Evolutionary conservation across 106 monocot genomes (phyloP), one percentile per base, ranked within the genome.

Genomic region (Cymbidium sinense): DNA sequence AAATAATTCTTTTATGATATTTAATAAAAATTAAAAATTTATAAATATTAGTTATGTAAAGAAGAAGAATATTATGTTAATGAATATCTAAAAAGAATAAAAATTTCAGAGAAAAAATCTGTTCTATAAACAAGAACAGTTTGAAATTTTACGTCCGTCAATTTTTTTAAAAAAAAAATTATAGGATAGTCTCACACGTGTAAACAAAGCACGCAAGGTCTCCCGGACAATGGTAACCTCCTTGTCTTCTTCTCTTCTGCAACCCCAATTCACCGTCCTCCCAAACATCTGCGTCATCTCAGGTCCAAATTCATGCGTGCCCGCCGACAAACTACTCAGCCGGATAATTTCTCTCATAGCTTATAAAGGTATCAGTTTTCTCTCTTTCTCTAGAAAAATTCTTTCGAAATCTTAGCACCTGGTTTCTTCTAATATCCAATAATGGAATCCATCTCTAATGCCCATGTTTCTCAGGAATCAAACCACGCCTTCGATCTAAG

Each of bases 401-500:
- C 39, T n/a, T 47, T 58, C 37, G 71, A 35, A 67, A 37, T 71
- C 74, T 74, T 12, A 2, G 6, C 31, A 36, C 18, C 71, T 39
- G 35, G 8, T 17, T 34, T 74, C 11, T 74, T 23, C 41, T 27
- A 27, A 74, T 21, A 13, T 44, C 28, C 27, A 43, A 28, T 39
- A 28, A 74, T 74, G 74, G 74, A 44, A 25, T 44, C 28, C 23
- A 28, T 27, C 4, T 72, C 74, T 74, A 74, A 47, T 74, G 7
- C 71, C 21, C 21, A 0, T 39, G 37, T n/a, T 72, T 39, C n/a
- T 72, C 71, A 27, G 39, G 39, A 34, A 21, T 39, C 71, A 34
- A 7, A 37, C 71, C 20, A 39, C 71, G 20, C 15, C 39, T 44
- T 74, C 44, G 74, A 28, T 74, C 64, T 35, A 34, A 77, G 77